phyloP scores from a whole-genome alignment of 2,329 filamentous ascomycete species.

The Apiospora arundinis region DNA sequence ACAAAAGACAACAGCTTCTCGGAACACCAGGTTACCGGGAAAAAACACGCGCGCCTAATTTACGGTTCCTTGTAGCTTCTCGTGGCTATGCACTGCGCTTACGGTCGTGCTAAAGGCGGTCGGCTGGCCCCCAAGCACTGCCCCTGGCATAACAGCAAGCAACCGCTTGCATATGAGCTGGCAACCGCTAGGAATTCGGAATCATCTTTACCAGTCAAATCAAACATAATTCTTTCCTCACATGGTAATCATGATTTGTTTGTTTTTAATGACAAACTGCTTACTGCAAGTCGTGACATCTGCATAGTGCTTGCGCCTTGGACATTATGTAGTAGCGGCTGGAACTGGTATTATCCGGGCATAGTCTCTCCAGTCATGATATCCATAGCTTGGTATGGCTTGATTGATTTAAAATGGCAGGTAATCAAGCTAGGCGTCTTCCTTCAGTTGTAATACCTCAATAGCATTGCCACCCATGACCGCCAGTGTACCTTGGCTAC shows the following conservation, averaged over 20 bases:
- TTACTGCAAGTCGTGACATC: not conserved
- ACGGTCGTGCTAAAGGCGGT: not conserved
- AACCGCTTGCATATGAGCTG: not conserved
- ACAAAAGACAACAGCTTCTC: not conserved
- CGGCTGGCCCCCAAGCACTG: not conserved
- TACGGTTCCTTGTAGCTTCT: not conserved
- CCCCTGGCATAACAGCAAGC: not conserved
- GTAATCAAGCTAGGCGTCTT: constrained; percentile 29
- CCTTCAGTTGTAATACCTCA: constrained; percentile 35
- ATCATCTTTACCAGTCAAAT: not conserved
- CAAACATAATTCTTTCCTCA: not conserved
- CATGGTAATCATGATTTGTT: not conserved
- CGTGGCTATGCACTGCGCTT: constrained; percentile 16
- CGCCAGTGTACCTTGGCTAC: constrained; percentile 33
- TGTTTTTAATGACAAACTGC: not conserved
- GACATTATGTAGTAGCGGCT: not conserved
- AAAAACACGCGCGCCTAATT: not conserved
- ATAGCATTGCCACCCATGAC: constrained; percentile 43
- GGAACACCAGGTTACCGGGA: not conserved
- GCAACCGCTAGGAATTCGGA: not conserved
- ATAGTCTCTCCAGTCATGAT: not conserved
- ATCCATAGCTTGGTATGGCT: not conserved
- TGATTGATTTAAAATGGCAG: not conserved
- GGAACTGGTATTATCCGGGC: not conserved
- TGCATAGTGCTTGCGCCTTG: not conserved